Base-by-base conservation (phyloP, 2,329 filamentous ascomycete genomes). In the Alternaria gaisen region DNA sequence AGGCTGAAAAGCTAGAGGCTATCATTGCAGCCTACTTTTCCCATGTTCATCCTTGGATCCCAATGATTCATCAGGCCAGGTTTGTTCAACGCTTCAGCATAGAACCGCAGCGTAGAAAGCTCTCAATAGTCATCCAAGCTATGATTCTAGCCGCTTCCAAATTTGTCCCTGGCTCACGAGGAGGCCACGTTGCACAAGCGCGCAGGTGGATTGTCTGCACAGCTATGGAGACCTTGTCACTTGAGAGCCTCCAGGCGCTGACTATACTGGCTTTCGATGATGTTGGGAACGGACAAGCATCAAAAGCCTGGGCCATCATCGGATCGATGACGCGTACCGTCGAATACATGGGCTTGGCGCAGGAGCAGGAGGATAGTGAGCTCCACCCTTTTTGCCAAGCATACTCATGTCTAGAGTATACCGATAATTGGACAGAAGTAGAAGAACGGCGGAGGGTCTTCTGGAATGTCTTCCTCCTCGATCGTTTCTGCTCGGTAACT, bases 401-500 rank as follows among this genome's bases (percentile, higher is more conserved):
- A 5, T 68, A 61, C 36, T 6, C 16, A 18, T 38, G 36, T 4
- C 16, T 38, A 38, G 16, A 38, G n/a, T 4, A 38, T 9, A 38
- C 36, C 16, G n/a, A 38, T 2, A 8, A 38, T 18, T 70, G 67
- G 63, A 67, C 63, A 12, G 65, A 70, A 53, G 32, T 59, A 8
- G 67, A 70, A 54, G 67, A 70, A 43, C 20, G 67, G 14, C 51
- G 67, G 16, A 58, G 67, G 10, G 53, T 70, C 1, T 70, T 70
- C 42, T 70, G 67, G 67, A 70, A 66, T 22, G 55, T 70, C 0
- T 70, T 70, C 32, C 56, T 65, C 18, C 62, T 70, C 0, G 67
- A 70, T 26, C 53, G 67, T 6, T 58, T 66, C 24, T 68, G 67
- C 38, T 68, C 65, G 6, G 62, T 68, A 26, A 62, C 64, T 8